Evolutionary conservation across 2,329 filamentous ascomycete genomes (phyloP).

Genomic region (Aspergillus candidus): DNA sequence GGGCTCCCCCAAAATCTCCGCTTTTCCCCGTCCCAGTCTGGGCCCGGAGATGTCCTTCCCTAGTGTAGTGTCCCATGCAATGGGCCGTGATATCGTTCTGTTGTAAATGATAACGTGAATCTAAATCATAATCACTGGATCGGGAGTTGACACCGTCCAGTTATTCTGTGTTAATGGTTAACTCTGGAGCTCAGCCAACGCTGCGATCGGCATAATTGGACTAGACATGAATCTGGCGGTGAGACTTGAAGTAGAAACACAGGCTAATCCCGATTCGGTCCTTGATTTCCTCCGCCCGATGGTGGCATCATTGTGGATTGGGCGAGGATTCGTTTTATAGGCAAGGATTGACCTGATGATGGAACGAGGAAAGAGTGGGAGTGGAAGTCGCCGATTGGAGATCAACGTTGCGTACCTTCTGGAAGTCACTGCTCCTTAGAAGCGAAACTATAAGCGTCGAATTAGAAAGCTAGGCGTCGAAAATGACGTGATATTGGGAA

Average conservation of each 20-base stretch:
- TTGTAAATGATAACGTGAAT: conserved; percentile 4
- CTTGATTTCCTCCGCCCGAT: too few relatives aligned
- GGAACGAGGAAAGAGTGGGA: too few relatives aligned
- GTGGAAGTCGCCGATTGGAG: too few relatives aligned
- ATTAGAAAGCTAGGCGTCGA: too few relatives aligned
- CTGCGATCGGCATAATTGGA: conserved; percentile 2
- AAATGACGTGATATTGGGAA: too few relatives aligned
- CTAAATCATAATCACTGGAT: conserved; percentile 11
- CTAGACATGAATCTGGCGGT: conserved; percentile 6
- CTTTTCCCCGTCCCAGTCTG: neutral
- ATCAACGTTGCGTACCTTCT: too few relatives aligned
- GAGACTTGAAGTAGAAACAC: neutral
- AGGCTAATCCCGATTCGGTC: too few relatives aligned
- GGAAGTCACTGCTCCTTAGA: too few relatives aligned
- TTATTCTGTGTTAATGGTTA: neutral
- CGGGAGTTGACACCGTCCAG: neutral
- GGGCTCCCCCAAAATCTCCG: neutral
- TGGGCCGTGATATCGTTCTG: neutral
- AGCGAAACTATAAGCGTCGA: too few relatives aligned
- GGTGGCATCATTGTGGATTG: too few relatives aligned
- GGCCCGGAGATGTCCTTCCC: neutral
- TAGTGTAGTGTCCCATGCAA: neutral
- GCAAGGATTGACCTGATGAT: too few relatives aligned
- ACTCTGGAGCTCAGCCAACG: neutral
- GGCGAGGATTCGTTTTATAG: too few relatives aligned